A percentile compares a stretch with the other conserved stretches of the same genome.
These are phyloP conservation scores for Cladophialophora immunda DNA, from an alignment of 2,329 filamentous ascomycete genomes.

Conservation along the genomic window DNA sequence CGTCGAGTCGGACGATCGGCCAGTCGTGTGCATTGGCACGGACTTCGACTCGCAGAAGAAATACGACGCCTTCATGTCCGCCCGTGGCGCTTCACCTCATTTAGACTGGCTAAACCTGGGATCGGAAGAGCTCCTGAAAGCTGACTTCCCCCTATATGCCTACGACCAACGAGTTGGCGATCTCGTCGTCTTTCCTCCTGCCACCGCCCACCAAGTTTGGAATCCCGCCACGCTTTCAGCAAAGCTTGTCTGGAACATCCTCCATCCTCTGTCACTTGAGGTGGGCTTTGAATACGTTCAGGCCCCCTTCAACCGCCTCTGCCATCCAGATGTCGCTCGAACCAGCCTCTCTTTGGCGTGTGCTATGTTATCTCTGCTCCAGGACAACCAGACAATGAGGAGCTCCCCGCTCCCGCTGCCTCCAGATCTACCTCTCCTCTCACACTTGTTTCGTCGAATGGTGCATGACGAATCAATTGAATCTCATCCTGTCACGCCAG, in stretches of 20 bases:
- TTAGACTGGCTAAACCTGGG: slow-evolving; percentile 48
- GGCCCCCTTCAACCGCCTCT: slow-evolving; percentile 47
- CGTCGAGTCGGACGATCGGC: slow-evolving; percentile 45
- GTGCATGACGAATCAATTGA: slow-evolving; percentile 46
- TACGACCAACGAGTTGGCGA: slow-evolving; percentile 47
- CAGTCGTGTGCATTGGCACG: slow-evolving; percentile 48
- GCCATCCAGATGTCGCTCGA: slow-evolving; percentile 47
- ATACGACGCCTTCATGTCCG: slow-evolving; percentile 48
- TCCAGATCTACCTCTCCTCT: slow-evolving; percentile 43
- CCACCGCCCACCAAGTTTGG: slow-evolving; percentile 50
- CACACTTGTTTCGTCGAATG: slow-evolving; percentile 45
- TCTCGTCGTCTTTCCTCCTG: slow-evolving; percentile 48
- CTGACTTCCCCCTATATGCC: slow-evolving; percentile 49
- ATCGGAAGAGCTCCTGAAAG: slow-evolving; percentile 44
- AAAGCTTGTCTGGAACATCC: slow-evolving; percentile 50
- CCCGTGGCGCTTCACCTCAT: slow-evolving; percentile 46
- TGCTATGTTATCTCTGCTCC: slow-evolving; percentile 46
- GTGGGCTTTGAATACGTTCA: slow-evolving; percentile 48
- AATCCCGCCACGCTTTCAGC: slow-evolving; percentile 47
- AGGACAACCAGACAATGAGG: slow-evolving; percentile 34
- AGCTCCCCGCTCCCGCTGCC: slow-evolving; percentile 36
- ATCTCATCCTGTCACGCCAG: slow-evolving; percentile 36
- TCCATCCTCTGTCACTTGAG: slow-evolving; percentile 47
- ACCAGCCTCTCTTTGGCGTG: slow-evolving; percentile 45
- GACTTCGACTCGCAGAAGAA: slow-evolving; percentile 46